Evolutionary conservation across 208 protist species (phyloP).

Genomic region (Leishmania gerbilli): DNA sequence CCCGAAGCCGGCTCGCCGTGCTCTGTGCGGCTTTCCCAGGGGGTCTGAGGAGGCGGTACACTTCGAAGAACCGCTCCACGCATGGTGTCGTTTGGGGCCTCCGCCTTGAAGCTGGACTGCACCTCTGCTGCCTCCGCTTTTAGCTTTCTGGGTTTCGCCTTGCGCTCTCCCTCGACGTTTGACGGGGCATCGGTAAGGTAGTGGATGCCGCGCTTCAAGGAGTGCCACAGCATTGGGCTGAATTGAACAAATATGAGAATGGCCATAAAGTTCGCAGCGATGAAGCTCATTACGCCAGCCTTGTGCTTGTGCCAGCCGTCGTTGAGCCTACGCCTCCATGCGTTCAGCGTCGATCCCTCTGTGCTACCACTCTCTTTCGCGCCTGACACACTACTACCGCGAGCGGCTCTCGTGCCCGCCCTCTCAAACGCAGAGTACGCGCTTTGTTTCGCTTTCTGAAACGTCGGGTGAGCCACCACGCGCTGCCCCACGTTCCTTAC

Average conservation of each 20-base stretch:
- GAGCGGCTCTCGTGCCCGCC: conserved; percentile 15
- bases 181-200: conserved; percentile 14
- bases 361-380: neutral
- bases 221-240: conserved; percentile 38
- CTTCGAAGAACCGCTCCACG: conserved; percentile 15
- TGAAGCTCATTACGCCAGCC: conserved; percentile 41
- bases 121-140: conserved; percentile 2
- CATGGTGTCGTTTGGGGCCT: conserved; percentile 20
- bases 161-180: conserved; percentile 6
- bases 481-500: conserved; percentile 32
- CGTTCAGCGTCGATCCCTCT: conserved; percentile 16
- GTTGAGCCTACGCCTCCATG: conserved; percentile 17
- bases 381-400: neutral
- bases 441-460: conserved; percentile 26
- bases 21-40: too few relatives aligned
- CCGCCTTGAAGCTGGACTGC: conserved; percentile 5
- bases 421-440: conserved; percentile 21
- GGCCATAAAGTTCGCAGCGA: conserved; percentile 68
- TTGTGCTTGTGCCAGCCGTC: conserved; percentile 34
- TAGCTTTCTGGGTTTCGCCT: conserved; percentile 6
- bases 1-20: neutral
- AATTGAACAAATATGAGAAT: conserved; percentile 68
- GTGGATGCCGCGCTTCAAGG: conserved; percentile 23
- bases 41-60: conserved; percentile 7
- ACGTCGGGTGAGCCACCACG: conserved; percentile 21